These are phyloP conservation scores for Nepenthes gracilis DNA, from an alignment of 148 eudicot genomes.

Conservation along the genomic window DNA sequence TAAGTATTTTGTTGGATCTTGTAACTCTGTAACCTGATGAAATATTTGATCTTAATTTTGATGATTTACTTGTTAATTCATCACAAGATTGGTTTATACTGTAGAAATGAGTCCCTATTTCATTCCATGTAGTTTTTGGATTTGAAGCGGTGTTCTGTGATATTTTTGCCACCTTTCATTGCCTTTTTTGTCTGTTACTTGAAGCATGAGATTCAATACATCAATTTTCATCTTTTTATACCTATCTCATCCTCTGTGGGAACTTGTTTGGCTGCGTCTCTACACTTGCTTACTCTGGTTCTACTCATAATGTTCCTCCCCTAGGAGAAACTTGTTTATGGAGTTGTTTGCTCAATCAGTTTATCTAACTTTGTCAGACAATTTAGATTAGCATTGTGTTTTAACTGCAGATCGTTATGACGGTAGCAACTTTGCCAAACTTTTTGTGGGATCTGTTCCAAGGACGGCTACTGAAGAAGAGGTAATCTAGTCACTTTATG, in stretches of 20 bases:
- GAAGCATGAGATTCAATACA: too few species aligned
- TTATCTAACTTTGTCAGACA: background rate
- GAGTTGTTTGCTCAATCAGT: background rate
- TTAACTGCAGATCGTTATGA: conserved; percentile 36
- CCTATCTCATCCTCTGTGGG: too few species aligned
- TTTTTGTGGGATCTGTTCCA: conserved; percentile 91
- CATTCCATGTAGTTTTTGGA: background rate
- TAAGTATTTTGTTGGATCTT: too few species aligned
- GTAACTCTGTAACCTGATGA: too few species aligned
- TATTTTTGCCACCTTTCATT: background rate
- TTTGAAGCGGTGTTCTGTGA: background rate
- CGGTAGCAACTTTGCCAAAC: conserved; percentile 57
- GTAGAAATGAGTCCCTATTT: background rate
- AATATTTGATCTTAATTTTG: too few species aligned
- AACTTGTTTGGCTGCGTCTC: too few species aligned
- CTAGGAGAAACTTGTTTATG: too few species aligned
- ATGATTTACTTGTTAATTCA: too few species aligned
- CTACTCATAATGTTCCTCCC: too few species aligned
- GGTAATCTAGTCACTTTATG: conserved; percentile 34
- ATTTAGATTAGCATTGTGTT: conserved; percentile 1
- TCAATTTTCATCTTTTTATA: too few species aligned
- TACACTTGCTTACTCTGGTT: too few species aligned
- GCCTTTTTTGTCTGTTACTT: background rate
- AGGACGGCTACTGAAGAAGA: conserved; percentile 78
- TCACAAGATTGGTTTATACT: too few species aligned